Base-by-base conservation (phyloP, 2,329 filamentous ascomycete species). In the Fusarium brachygibbosum region DNA sequence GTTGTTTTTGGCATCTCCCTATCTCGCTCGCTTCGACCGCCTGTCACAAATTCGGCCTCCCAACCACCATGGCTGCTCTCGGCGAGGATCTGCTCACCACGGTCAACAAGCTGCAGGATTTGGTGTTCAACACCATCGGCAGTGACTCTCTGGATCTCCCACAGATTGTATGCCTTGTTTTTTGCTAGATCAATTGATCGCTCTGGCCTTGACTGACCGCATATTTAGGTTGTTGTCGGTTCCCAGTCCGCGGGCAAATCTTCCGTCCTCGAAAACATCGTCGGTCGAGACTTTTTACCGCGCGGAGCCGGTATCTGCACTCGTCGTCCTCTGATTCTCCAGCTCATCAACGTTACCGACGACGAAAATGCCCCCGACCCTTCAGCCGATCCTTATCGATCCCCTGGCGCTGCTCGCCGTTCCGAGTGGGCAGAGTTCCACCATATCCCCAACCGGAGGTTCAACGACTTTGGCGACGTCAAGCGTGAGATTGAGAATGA, bases 71-170 rank as follows among this genome's bases (percentile, higher is more conserved):
- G 96, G 92, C 96, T 79, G 90, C 95, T 77, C 90, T 99, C 76
- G 95, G 96, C 78, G 96, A 99, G 82, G 94, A 99, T 82, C 86
- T 99, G 82, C 89, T 99, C 79, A 90, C 89, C 75, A 97, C 94
- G 71, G 96, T 99, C 84, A 99, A 99, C 86, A 97, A 97, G 86
- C 87, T 99, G 77, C 96, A 99, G 82, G 96, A 98, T 82, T 84
- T 99, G 78, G 96, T 99, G 77, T 99, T 99, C 86, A 99, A 99
- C 84, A 99, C 96, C 74, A 99, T 99, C 81, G 96, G 96, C 82
- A 98, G 94, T 85, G 96, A 99, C 82, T 98, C 95, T 54, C 88
- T 99, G 66, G 96, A 99, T 82, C 85, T 99, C 60, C 96, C 96
- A 62, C 96, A 99, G 84, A 99, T 99, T 87, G 96, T 98, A 90